Conservation (phyloP, 371 early-diverging fungal species). For the Vairimorpha necatrix region DNA sequence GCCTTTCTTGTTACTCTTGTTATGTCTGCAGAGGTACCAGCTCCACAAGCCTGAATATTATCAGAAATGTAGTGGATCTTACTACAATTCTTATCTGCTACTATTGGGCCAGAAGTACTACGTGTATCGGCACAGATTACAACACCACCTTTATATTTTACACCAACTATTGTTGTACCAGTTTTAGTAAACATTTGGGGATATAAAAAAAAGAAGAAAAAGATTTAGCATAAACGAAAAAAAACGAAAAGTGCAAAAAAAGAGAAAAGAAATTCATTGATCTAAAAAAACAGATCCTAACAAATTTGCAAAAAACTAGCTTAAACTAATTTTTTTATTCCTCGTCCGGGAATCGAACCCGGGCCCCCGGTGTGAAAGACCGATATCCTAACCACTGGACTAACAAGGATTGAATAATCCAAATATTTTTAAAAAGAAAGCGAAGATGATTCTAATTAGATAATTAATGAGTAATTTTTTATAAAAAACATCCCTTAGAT, state of each 20-base stretch:
- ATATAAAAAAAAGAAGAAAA: background rate
- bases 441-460: too few species aligned
- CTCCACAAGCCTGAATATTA: slow-evolving; percentile 98
- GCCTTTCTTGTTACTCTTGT: slow-evolving; percentile 86
- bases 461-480: background rate
- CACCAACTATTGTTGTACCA: slow-evolving; percentile 83
- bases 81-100: slow-evolving; percentile 96
- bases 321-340: too few species aligned
- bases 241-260: background rate
- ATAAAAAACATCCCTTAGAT: too few species aligned
- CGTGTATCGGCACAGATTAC: slow-evolving; percentile 97
- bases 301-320: too few species aligned
- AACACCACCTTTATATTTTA: slow-evolving; percentile 70
- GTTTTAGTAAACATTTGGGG: slow-evolving; percentile 69
- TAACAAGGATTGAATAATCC: slow-evolving; percentile 23
- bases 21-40: slow-evolving; percentile 98
- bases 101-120: slow-evolving; percentile 92
- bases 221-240: background rate
- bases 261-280: too few species aligned
- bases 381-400: slow-evolving; percentile 51
- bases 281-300: too few species aligned
- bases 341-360: slow-evolving; percentile 52
- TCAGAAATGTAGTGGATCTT: slow-evolving; percentile 96
- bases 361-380: slow-evolving; percentile 50
- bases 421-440: too few species aligned